These are phyloP conservation scores for Ceratocystis destructans DNA, from an alignment of 2,329 filamentous ascomycete species.

Conservation along the genomic window DNA sequence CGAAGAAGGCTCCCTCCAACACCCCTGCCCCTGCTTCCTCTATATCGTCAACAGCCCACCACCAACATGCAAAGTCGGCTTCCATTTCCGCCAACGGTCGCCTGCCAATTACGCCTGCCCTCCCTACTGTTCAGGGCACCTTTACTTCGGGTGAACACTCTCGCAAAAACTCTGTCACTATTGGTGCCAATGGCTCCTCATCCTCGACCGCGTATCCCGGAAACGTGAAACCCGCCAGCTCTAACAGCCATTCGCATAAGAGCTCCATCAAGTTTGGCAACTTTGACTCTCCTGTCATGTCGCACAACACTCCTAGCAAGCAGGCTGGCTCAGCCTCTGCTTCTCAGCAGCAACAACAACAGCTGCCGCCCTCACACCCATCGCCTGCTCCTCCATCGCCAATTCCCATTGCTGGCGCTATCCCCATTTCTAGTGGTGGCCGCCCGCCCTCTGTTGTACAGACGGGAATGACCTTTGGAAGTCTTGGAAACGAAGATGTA, in stretches of 20 bases:
- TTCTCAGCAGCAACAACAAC: slow-evolving; percentile 49
- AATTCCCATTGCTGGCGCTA: slow-evolving; percentile 70
- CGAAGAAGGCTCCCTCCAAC: slow-evolving; percentile 48
- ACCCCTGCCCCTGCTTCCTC: neutral
- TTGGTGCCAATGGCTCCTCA: slow-evolving; percentile 62
- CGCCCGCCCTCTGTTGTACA: slow-evolving; percentile 69
- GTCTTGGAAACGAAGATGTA: slow-evolving; percentile 64
- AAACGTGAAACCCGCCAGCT: slow-evolving; percentile 65
- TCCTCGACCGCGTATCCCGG: slow-evolving; percentile 59
- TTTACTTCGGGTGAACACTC: slow-evolving; percentile 52
- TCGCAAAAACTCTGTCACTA: slow-evolving; percentile 82
- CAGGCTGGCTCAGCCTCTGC: slow-evolving; percentile 38
- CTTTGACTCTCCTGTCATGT: slow-evolving; percentile 51
- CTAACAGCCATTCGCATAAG: slow-evolving; percentile 40
- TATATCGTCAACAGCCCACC: slow-evolving; percentile 33
- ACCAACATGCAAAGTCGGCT: slow-evolving; percentile 50
- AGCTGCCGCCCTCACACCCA: slow-evolving; percentile 53
- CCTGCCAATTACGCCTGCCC: slow-evolving; percentile 53
- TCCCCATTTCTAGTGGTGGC: slow-evolving; percentile 46
- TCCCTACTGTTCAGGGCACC: slow-evolving; percentile 34
- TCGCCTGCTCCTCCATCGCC: slow-evolving; percentile 75
- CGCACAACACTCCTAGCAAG: slow-evolving; percentile 46
- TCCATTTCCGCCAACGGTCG: slow-evolving; percentile 77
- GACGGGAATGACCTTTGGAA: slow-evolving; percentile 68
- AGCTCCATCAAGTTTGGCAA: slow-evolving; percentile 72